A percentile compares a stretch with the other conserved stretches of the same genome.
These are phyloP conservation scores for Inga leiocalycina DNA, from an alignment of 306 rosid genomes.

Conservation along the genomic window DNA sequence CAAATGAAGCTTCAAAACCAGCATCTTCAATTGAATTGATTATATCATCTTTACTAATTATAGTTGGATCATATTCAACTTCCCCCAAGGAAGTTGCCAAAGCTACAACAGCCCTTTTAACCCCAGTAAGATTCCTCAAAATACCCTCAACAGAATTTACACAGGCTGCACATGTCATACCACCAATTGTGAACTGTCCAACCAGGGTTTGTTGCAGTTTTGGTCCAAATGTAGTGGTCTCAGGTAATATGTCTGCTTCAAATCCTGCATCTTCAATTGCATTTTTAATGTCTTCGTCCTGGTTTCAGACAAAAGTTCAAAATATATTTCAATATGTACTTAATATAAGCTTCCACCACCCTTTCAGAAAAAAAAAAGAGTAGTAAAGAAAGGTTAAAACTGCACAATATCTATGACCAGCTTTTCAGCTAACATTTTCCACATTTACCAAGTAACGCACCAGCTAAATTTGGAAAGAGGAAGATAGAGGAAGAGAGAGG, in stretches of 20 bases:
- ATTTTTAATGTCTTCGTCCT: constrained; percentile 85
- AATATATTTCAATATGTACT: constrained; percentile 29
- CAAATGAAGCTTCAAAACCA: constrained; percentile 86
- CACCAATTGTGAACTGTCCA: constrained; percentile 93
- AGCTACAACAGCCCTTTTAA: constrained; percentile 86
- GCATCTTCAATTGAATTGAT: constrained; percentile 90
- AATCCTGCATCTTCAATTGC: constrained; percentile 99
- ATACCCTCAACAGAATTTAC: constrained; percentile 95
- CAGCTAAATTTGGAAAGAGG: neutral
- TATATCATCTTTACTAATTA: constrained; percentile 79
- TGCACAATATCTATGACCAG: neutral
- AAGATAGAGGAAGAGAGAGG: neutral
- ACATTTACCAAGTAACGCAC: neutral
- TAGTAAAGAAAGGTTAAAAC: constrained; percentile 16
- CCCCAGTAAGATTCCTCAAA: constrained; percentile 80
- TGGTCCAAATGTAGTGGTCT: constrained; percentile 59
- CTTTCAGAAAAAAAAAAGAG: neutral
- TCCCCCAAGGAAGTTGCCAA: constrained; percentile 92
- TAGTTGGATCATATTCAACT: constrained; percentile 83
- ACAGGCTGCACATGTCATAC: constrained; percentile 99
- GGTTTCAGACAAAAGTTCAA: constrained; percentile 36
- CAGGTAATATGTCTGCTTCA: constrained; percentile 90
- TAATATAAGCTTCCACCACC: constrained; percentile 17
- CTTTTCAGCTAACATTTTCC: neutral
- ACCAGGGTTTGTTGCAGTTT: constrained; percentile 59